phyloP scores from a whole-genome alignment of 768 basidiomycete species.

The Cubamyces lactineus region DNA sequence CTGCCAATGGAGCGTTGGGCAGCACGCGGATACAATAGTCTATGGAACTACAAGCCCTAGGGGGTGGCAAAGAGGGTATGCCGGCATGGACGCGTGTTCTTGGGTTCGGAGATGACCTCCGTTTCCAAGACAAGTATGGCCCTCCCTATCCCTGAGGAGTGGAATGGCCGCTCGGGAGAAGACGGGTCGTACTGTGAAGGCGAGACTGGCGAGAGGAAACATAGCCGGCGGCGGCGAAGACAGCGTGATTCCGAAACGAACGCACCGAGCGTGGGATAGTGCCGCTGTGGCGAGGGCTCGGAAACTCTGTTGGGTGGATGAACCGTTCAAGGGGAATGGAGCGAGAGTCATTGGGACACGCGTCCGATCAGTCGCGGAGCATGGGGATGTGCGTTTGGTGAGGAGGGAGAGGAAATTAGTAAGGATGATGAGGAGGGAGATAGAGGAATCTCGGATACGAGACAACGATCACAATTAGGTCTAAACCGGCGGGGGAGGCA shows the following conservation, averaged over 20 bases:
- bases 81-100: neutral
- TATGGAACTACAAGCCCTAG: neutral
- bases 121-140: neutral
- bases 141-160: too few species aligned
- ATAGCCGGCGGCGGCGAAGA: slow-evolving; percentile 10
- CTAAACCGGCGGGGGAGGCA: slow-evolving; percentile 17
- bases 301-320: neutral
- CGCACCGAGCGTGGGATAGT: neutral
- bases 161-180: neutral
- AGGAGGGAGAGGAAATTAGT: slow-evolving; percentile 12
- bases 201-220: neutral
- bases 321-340: slow-evolving; percentile 8
- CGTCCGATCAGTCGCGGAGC: slow-evolving; percentile 26
- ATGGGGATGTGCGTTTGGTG: slow-evolving; percentile 17
- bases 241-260: slow-evolving; percentile 21
- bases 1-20: neutral
- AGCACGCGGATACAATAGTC: slow-evolving; percentile 1
- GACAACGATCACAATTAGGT: slow-evolving; percentile 26
- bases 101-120: slow-evolving; percentile 21
- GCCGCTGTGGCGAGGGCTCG: neutral
- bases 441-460: slow-evolving; percentile 13
- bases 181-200: neutral
- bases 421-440: slow-evolving; percentile 12
- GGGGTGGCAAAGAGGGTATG: neutral
- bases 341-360: slow-evolving; percentile 1